A percentile compares a stretch with the other conserved stretches of the same genome.
phyloP scores from a whole-genome alignment of 345 rosid species.

The Rubroshorea leprosula region DNA sequence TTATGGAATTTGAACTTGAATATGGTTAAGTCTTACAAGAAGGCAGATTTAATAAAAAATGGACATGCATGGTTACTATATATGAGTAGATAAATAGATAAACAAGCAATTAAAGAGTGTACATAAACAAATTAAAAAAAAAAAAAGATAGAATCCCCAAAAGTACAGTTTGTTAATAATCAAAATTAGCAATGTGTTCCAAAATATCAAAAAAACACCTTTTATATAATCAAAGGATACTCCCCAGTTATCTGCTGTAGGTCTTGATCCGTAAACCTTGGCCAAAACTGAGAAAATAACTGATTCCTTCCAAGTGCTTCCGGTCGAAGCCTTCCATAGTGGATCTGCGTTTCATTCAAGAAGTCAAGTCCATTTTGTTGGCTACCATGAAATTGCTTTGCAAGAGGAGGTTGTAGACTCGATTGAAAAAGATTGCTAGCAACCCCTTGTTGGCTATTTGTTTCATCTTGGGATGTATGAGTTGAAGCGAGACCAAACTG shows the following conservation, averaged over 20 bases:
- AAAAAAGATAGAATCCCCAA: background rate
- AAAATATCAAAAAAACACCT: constrained; percentile 16
- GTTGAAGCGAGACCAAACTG: constrained; percentile 41
- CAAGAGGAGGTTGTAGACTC: constrained; percentile 32
- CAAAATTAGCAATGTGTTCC: constrained; percentile 1
- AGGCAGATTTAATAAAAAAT: too few species aligned
- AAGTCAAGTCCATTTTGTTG: constrained; percentile 49
- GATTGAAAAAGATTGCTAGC: constrained; percentile 39
- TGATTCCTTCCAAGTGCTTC: constrained; percentile 68
- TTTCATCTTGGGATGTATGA: constrained; percentile 40
- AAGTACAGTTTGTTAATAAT: background rate
- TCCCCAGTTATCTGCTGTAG: constrained; percentile 64
- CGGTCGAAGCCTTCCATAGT: constrained; percentile 52
- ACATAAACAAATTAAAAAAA: too few species aligned
- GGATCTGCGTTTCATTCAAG: constrained; percentile 37
- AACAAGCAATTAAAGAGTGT: too few species aligned
- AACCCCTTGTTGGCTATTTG: constrained; percentile 49
- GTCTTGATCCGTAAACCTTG: constrained; percentile 70
- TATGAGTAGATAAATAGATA: background rate
- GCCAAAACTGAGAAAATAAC: constrained; percentile 77
- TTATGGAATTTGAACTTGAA: constrained; percentile 67
- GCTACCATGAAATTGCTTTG: constrained; percentile 44
- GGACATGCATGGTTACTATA: background rate
- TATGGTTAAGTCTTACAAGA: constrained; percentile 41
- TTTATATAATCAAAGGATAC: constrained; percentile 63